Percentiles rank a stretch among this genome's conserved stretches.
phyloP scores from a whole-genome alignment of 768 basidiomycete genomes.

The Boletus rubroflammeus region DNA sequence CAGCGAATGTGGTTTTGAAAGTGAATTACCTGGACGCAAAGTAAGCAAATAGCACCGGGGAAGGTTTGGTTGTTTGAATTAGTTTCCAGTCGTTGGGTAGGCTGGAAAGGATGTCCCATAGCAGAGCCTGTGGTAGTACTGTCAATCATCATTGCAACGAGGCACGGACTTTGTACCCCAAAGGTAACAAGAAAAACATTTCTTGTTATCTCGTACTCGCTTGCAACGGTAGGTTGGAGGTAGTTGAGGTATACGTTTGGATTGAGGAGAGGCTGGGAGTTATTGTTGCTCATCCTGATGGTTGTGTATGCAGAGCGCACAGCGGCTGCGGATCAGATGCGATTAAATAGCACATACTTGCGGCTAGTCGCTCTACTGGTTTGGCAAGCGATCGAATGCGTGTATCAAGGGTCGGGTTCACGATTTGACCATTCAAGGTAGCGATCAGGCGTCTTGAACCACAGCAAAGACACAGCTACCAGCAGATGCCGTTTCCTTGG shows the following conservation, averaged over 20 bases:
- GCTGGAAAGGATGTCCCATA: constrained; percentile 27
- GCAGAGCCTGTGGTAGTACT: constrained; percentile 14
- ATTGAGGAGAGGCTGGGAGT: constrained; percentile 14
- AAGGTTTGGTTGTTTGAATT: constrained; percentile 11
- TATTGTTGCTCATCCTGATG: constrained; percentile 1
- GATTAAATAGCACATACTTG: not conserved
- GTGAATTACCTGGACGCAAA: constrained; percentile 20
- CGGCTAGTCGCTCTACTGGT: not conserved
- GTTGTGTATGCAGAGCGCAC: not conserved
- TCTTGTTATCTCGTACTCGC: constrained; percentile 18
- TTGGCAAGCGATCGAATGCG: not conserved
- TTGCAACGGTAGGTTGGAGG: constrained; percentile 18
- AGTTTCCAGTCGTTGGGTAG: constrained; percentile 19
- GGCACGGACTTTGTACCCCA: constrained; percentile 9
- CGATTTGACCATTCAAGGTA: not conserved
- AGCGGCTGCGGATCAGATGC: not conserved
- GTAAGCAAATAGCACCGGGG: constrained; percentile 21
- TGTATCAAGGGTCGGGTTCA: not conserved
- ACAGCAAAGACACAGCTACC: not conserved
- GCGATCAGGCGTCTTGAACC: not conserved
- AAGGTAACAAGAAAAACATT: constrained; percentile 18
- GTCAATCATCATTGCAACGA: not conserved
- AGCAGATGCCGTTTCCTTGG: not conserved
- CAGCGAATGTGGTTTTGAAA: not conserved
- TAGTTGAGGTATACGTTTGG: constrained; percentile 27